A percentile compares a stretch with the other conserved stretches of the same genome.
Conservation (phyloP, 176 grass and related monocot species). For the Juncus inflexus region DNA sequence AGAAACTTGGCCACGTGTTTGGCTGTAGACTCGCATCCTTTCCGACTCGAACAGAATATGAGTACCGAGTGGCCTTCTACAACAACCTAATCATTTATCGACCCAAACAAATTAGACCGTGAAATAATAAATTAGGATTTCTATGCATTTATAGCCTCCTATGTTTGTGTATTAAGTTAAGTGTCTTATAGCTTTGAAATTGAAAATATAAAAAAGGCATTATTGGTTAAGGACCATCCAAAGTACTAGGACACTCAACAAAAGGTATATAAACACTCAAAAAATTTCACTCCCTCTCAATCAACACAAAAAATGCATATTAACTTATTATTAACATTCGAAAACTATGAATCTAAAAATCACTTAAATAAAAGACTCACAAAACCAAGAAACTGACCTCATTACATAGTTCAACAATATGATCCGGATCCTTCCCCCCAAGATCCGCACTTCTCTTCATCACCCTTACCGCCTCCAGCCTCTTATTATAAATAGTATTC, state of each 20-base stretch:
- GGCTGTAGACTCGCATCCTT: conserved; percentile 95
- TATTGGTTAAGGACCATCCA: background rate
- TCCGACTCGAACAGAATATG: conserved; percentile 94
- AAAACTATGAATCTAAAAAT: background rate
- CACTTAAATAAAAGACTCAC: background rate
- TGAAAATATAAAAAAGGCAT: conserved; percentile 1
- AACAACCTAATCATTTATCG: conserved; percentile 54
- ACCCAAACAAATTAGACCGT: background rate
- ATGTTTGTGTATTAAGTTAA: background rate
- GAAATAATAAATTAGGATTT: background rate
- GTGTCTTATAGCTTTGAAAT: background rate
- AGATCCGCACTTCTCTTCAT: conserved; percentile 72
- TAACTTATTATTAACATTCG: no score
- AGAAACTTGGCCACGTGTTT: conserved; percentile 81
- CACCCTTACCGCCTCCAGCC: conserved; percentile 62
- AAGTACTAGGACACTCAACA: no score
- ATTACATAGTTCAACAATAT: conserved; percentile 87
- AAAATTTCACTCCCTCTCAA: no score
- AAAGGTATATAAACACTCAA: no score
- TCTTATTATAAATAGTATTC: conserved; percentile 91
- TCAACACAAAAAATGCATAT: no score
- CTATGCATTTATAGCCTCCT: no score
- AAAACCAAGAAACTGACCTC: conserved; percentile 41
- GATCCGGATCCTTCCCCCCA: conserved; percentile 91
- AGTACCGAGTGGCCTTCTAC: conserved; percentile 91